Base-by-base conservation (phyloP, 805 yeast species). In the Komagataella kurtzmanii region DNA sequence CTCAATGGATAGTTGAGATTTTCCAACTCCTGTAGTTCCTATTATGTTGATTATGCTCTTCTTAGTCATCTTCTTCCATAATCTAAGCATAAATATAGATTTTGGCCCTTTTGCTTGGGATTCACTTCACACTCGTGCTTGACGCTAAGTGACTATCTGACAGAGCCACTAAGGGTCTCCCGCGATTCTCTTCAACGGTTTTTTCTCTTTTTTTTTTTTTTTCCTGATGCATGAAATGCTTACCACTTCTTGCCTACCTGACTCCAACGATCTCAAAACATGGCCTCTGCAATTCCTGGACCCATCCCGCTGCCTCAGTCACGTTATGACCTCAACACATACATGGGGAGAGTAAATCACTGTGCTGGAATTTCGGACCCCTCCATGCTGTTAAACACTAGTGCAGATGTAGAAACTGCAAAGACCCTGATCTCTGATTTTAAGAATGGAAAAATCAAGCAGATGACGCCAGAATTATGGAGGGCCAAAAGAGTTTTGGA, bases 1-100 rank as follows among this genome's bases (percentile, higher is more conserved):
- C 54, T 88, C 91, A 2, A 88, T 79, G 48, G 36, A 24, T 30
- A 51, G 50, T 50, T 87, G 88, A 0, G 97, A 90, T 62, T 91
- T 91, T 0, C 99, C 99, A 10, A 89, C 97, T 0, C 98, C 99
- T 0, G 99, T 91, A 43, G 96, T 90, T 0, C 99, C 99, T 2
- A 68, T 59, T 17, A 68, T 62, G 4, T 69, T 62, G 7, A 68
- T 61, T 5, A 68, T 45, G 23, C 48, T 45, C 44, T 48, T 48
- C 44, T n/a, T 45, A 14, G 40, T 30, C 40, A 30, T 10, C 40
- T 7, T 30, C n/a, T 30, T 30, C 40, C 40, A 30, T 30, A 30
- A 30, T 30, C 40, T 30, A 14, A 30, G 40, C 40, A 30, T 30
- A 8, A 30, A 30, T 8, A 8, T 3, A 8, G 14, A 30, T 30